A percentile compares a stretch with the other conserved stretches of the same genome.
Conservation (phyloP, 2,329 filamentous ascomycete genomes). For the Alternaria infectoria region DNA sequence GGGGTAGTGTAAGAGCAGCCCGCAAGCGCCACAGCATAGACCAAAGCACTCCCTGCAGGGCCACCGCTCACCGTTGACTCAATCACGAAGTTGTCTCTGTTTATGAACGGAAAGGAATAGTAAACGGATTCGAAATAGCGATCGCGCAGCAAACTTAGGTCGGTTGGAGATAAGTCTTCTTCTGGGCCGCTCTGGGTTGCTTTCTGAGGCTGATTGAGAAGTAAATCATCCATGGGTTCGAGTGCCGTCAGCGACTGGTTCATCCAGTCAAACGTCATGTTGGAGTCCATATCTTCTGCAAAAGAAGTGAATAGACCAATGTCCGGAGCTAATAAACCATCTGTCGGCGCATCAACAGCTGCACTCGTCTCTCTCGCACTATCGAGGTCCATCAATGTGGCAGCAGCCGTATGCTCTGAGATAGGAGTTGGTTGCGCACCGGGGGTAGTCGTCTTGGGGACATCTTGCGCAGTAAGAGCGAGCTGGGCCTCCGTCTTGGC, state of each 20-base stretch:
- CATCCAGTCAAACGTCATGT: not conserved
- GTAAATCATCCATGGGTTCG: not conserved
- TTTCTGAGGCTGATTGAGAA: not conserved
- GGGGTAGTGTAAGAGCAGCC: not conserved
- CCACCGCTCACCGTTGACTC: not conserved
- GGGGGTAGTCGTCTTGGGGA: rapidly evolving
- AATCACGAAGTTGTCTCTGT: not conserved
- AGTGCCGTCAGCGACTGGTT: not conserved
- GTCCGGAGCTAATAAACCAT: not conserved
- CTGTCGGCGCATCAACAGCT: rapidly evolving
- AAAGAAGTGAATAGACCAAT: not conserved
- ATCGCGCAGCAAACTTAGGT: not conserved
- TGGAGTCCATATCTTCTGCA: not conserved
- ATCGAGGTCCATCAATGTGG: not conserved
- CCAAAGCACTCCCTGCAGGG: not conserved
- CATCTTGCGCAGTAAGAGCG: not conserved
- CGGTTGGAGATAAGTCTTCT: not conserved
- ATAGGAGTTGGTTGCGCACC: not conserved
- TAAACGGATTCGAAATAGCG: not conserved
- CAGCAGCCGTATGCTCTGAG: not conserved
- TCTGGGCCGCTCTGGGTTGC: not conserved
- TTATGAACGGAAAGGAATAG: constrained; percentile 1
- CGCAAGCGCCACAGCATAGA: constrained; percentile 3
- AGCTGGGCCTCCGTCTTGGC: not conserved
- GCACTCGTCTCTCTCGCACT: not conserved